A percentile compares a stretch with the other conserved stretches of the same genome.
These are phyloP conservation scores for Amanita rubescens DNA, from an alignment of 768 basidiomycete genomes.

Conservation along the genomic window DNA sequence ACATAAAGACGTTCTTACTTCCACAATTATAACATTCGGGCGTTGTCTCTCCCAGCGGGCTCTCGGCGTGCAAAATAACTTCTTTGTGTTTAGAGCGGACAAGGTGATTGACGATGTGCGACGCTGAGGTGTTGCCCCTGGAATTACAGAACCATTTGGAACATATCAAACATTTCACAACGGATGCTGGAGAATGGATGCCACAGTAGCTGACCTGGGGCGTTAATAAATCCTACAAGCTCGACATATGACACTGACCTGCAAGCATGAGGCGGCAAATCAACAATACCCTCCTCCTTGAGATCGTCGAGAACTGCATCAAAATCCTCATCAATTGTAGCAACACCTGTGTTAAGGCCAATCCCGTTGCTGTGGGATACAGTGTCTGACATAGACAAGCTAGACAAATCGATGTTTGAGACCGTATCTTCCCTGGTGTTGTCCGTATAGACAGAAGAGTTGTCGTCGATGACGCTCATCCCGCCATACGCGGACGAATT, in stretches of 20 bases:
- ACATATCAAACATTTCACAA: constrained; percentile 91
- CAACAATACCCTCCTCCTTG: constrained; percentile 71
- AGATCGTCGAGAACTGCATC: constrained; percentile 85
- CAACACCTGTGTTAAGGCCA: constrained; percentile 22
- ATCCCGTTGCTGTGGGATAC: constrained; percentile 32
- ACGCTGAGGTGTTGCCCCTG: constrained; percentile 94
- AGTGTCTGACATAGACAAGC: constrained; percentile 58
- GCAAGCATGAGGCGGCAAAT: constrained; percentile 92
- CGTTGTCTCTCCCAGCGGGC: constrained; percentile 92
- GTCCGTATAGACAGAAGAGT: constrained; percentile 72
- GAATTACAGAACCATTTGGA: constrained; percentile 99
- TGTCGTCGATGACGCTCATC: constrained; percentile 69
- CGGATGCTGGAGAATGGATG: constrained; percentile 94
- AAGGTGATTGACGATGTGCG: constrained; percentile 98
- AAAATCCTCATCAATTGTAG: constrained; percentile 71
- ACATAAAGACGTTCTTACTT: constrained; percentile 98
- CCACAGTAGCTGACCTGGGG: constrained; percentile 76
- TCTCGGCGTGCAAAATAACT: constrained; percentile 92
- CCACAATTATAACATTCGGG: constrained; percentile 99
- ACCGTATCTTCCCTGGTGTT: constrained; percentile 49
- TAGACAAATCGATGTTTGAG: constrained; percentile 58
- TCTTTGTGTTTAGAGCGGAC: constrained; percentile 99
- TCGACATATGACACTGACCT: constrained; percentile 46
- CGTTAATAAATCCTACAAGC: not conserved
- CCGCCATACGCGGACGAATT: constrained; percentile 78